Evolutionary conservation across 192 early-diverging fungal genomes (phyloP).

Genomic region (Dispira simplex): DNA sequence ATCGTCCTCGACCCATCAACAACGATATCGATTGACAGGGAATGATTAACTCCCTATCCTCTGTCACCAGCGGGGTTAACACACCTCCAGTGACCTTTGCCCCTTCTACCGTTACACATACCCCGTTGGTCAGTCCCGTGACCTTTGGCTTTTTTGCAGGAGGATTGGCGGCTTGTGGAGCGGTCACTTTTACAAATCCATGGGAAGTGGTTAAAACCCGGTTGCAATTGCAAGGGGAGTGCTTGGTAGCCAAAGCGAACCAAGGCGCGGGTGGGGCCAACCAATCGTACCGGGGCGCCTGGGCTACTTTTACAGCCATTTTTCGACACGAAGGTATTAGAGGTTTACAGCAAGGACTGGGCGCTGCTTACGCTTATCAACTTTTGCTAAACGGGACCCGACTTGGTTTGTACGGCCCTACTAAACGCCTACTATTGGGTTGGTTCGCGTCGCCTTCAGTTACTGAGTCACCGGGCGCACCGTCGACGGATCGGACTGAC

Average conservation of each 20-base stretch:
- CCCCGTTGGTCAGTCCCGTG: neutral
- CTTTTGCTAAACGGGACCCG: conserved; percentile 85
- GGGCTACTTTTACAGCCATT: conserved; percentile 62
- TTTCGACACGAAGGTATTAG: conserved; percentile 66
- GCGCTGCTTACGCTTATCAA: conserved; percentile 83
- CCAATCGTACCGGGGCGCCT: conserved; percentile 56
- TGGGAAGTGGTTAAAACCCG: conserved; percentile 81
- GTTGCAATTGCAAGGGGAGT: conserved; percentile 86
- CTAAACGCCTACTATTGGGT: conserved; percentile 35
- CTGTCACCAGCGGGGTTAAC: too few species aligned
- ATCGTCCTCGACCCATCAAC: too few species aligned
- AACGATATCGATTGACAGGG: too few species aligned
- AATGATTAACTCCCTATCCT: too few species aligned
- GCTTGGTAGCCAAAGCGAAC: conserved; percentile 7
- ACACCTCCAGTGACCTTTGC: too few species aligned
- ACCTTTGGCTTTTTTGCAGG: conserved; percentile 52
- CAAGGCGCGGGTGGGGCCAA: conserved; percentile 18
- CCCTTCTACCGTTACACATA: too few species aligned
- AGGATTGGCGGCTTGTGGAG: conserved; percentile 73
- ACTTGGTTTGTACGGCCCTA: conserved; percentile 82
- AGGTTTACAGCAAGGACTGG: conserved; percentile 76
- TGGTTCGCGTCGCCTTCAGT: conserved; percentile 14
- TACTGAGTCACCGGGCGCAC: conserved; percentile 8
- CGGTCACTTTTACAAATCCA: conserved; percentile 94
- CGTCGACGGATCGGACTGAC: neutral